Evolutionary conservation across 352 stramenopile genomes (phyloP), one percentile per base, ranked within the genome.

Genomic region (Globisporangium abappressorium): DNA sequence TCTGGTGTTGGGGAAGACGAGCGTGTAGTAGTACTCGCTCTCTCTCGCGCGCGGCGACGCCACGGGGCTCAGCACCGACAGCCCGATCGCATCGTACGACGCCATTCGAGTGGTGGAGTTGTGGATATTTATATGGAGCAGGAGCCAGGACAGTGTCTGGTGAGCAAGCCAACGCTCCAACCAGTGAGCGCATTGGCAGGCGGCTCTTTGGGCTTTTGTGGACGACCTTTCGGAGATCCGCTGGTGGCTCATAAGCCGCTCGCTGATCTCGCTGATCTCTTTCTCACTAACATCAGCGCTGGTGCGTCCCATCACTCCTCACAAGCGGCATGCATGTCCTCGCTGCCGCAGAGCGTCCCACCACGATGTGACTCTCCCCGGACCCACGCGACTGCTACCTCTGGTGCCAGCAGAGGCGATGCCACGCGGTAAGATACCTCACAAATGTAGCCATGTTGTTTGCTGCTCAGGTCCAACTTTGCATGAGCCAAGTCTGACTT

Each of bases 21-120:
- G 72, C 41, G 82, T 89, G 76, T 94, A 94, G 69, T 82, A 86
- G 71, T 86, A 93, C 38, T 82, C 78, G 57, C 63, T 76, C 57
- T 80, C 74, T 18, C 41, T 28, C 26, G 65, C 56, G 22, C 80
- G 81, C 5, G 85, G 84, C 8, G 81, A 90, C 38, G 66, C 53
- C 46, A 80, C 73, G 6, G 81, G 75, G 38, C 81, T 89, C 7
- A 69, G 54, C 33, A 92, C 70, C 5, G 72, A 57, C 61, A 84
- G 69, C 18, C 71, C 70, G 30, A 91, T 68, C 30, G 84, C 78
- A 62, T 81, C 69, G 63, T 87, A 88, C 53, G 69, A 41, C 38
- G 47, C 51, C 76, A 82, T 82, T 14, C 33, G 30, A 47, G 8
- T 18, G 28, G 2, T 30, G 65, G 53, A 61, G 55, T 43, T 26